Base-by-base conservation (phyloP, 2,329 filamentous ascomycete species). In the Aureobasidium leucospermi region DNA sequence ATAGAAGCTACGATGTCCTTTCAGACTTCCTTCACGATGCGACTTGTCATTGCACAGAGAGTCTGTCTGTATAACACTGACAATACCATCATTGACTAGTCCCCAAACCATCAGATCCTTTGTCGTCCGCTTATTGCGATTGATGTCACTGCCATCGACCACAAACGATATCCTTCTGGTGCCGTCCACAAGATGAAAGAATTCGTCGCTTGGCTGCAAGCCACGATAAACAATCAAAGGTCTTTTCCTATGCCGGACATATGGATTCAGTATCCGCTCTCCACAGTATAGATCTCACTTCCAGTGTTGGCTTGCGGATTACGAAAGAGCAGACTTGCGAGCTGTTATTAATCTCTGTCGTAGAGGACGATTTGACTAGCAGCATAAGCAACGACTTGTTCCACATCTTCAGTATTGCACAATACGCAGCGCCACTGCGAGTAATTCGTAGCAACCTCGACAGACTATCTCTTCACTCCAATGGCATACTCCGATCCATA, bases 191-290 rank as follows among this genome's bases (percentile, higher is more conserved):
- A 19, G 9, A 55, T 55, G 38, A 55, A 55, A 55, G 51, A 15
- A 55, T 3, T 19, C 4, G 11, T 15, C 10, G 32, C 47, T n/a
- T 51, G 19, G 32, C 32, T 28, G 15, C 11, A 55, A 38, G 53
- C 41, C 41, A 38, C 43, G 9, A 36, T 28, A 11, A 47, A 46
- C 41, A 57, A 47, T 38, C 34, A 46, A 38, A 39, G 13, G 16
- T n/a, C 53, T 28, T 46, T 47, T 47, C 41, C 43, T 57, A 46
- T 47, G 32, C 53, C 53, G 53, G 53, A 46, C 32, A 57, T 38
- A 46, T 47, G 43, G 29, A 2, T 39, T 23, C 32, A 10, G n/a
- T 43, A 34, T 48, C 23, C 6, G 13, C 13, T 38, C 42, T 31
- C 38, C 16, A n/a, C 7, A 6, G 23, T 13, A 2, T n/a, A 2